Percentiles rank a stretch among this genome's conserved stretches.
Evolutionary conservation across 139 green algal genomes (phyloP).

Genomic region (Chlamydomonas sp.): DNA sequence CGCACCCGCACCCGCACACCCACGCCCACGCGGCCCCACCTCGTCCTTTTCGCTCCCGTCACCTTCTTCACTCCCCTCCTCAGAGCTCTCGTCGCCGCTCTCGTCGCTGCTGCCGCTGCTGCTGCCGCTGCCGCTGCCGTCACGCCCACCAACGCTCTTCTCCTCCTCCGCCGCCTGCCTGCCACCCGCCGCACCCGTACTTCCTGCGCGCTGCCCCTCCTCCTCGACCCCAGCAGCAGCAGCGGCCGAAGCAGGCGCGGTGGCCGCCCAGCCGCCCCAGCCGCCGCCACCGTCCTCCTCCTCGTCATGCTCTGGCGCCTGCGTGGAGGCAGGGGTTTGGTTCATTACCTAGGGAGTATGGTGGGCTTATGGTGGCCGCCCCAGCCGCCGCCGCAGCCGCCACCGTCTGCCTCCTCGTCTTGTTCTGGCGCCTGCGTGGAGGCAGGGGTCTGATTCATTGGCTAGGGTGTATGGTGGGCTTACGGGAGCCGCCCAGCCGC

Average conservation of each 20-base stretch:
- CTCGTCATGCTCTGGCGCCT: not conserved
- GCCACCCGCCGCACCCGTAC: not conserved
- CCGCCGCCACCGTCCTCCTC: conserved; percentile 14
- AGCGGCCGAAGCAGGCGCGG: conserved; percentile 13
- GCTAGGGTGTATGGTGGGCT: not conserved
- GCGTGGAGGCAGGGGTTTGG: not conserved
- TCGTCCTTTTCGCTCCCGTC: conserved; percentile 27
- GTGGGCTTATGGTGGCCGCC: not conserved
- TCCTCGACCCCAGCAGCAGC: not conserved
- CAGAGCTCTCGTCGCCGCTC: conserved; percentile 3
- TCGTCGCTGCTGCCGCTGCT: conserved; percentile 19
- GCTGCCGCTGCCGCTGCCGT: conserved; percentile 14
- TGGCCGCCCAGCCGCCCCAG: conserved; percentile 37
- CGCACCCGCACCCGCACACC: not conserved
- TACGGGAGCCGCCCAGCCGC: conserved; percentile 27
- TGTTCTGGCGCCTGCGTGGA: not conserved
- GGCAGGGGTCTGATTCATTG: not conserved
- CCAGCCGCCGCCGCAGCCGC: conserved; percentile 47
- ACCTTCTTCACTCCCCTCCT: conserved; percentile 14
- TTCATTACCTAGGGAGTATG: not conserved
- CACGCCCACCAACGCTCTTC: conserved; percentile 9
- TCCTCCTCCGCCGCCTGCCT: not conserved
- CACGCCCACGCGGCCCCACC: not conserved
- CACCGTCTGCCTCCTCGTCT: conserved; percentile 25
- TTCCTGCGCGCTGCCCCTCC: not conserved